Conservation (phyloP, 2,329 filamentous ascomycete genomes). For the Neofusicoccum umdonicola region DNA sequence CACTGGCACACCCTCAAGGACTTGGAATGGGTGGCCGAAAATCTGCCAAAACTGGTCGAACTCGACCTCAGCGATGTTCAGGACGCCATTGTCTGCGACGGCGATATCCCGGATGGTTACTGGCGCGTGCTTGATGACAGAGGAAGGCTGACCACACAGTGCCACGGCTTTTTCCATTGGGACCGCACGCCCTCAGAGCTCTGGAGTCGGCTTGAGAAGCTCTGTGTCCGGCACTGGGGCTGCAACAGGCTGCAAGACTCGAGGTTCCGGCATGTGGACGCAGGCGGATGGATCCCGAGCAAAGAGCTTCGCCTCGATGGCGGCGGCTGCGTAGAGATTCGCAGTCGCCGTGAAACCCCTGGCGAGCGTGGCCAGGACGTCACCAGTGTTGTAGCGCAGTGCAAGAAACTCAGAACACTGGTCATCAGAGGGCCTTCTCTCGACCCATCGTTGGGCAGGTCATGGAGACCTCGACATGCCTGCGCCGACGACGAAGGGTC, state of each 20-base stretch:
- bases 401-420: not conserved
- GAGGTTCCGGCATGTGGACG: not conserved
- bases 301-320: too few relatives aligned
- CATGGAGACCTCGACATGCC: not conserved
- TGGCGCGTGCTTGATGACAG: not conserved
- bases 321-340: not conserved
- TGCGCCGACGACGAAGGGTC: conserved; percentile 3
- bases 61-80: conserved; percentile 37
- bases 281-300: not conserved
- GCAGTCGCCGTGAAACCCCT: not conserved
- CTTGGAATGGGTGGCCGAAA: conserved; percentile 37
- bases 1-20: conserved; percentile 37
- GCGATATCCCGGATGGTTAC: conserved; percentile 7
- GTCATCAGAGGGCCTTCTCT: conserved; percentile 9
- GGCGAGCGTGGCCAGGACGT: not conserved
- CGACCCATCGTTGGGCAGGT: not conserved
- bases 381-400: not conserved
- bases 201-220: not conserved
- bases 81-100: conserved; percentile 35
- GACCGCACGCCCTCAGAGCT: not conserved
- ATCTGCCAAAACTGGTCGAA: conserved; percentile 31
- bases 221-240: conserved; percentile 17
- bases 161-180: conserved; percentile 1
- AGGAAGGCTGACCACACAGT: not conserved
- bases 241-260: not conserved